These are phyloP conservation scores for Parastagonospora nodorum DNA, from an alignment of 2,329 filamentous ascomycete genomes.

Conservation along the genomic window DNA sequence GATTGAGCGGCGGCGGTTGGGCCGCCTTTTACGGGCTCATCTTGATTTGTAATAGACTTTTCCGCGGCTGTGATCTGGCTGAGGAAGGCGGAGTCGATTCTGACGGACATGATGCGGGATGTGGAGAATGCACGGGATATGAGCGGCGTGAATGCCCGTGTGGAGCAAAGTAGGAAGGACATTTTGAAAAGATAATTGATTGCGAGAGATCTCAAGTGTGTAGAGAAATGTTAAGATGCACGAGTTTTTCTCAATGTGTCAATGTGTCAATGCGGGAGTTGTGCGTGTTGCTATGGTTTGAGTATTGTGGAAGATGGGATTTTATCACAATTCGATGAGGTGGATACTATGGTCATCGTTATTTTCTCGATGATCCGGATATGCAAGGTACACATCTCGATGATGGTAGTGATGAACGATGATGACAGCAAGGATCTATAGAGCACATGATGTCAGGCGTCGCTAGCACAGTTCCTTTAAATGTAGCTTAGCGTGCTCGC, in stretches of 20 bases:
- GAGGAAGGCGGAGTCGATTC: constrained; percentile 47
- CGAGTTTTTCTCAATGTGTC: neutral
- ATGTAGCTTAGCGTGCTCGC: too few relatives aligned
- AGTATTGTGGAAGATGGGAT: neutral
- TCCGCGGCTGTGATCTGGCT: constrained; percentile 50
- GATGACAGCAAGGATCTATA: neutral
- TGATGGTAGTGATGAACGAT: neutral
- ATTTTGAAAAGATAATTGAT: neutral
- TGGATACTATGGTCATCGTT: neutral
- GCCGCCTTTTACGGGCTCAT: constrained; percentile 43
- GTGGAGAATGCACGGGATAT: constrained; percentile 15
- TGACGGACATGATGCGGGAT: constrained; percentile 17
- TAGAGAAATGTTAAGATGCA: neutral
- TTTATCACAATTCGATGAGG: neutral
- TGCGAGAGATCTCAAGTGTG: neutral
- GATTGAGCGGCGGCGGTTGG: constrained; percentile 51
- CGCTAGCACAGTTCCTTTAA: too few relatives aligned
- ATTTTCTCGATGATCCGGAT: neutral
- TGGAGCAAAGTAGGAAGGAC: constrained; percentile 20
- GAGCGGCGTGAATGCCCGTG: neutral
- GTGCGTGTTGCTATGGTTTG: too few relatives aligned
- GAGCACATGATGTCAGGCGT: constrained; percentile 1
- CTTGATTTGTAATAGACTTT: constrained; percentile 45
- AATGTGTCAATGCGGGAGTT: too few relatives aligned
- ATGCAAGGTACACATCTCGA: neutral